A percentile compares a stretch with the other conserved stretches of the same genome.
phyloP scores from a whole-genome alignment of 345 rosid species.

The Eucalyptus victrix region DNA sequence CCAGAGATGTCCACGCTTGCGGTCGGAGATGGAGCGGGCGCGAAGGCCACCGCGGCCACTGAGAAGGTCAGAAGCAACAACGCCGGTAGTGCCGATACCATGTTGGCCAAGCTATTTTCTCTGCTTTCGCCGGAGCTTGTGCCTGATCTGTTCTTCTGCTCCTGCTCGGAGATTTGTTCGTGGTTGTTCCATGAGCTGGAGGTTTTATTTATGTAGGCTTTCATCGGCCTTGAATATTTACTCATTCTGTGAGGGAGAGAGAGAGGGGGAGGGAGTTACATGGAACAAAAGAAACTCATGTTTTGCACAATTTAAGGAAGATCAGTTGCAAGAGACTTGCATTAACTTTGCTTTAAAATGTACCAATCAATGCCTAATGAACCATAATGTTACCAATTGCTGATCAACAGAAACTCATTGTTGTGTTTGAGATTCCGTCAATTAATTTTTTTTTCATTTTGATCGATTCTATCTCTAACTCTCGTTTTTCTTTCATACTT shows the following conservation, averaged over 20 bases:
- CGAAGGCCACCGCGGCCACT: not conserved
- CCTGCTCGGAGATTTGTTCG: not conserved
- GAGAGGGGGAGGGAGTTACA: not conserved
- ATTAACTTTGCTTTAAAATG: not conserved
- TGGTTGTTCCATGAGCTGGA: not conserved
- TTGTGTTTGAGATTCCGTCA: not conserved
- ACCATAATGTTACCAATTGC: not conserved
- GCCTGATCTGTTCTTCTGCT: not conserved
- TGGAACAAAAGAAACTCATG: not conserved
- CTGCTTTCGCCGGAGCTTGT: not conserved
- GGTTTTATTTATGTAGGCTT: not conserved
- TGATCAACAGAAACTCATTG: not conserved
- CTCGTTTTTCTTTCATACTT: not conserved
- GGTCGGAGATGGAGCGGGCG: not conserved
- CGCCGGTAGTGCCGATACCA: not conserved
- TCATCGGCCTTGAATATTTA: not conserved
- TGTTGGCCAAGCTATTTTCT: not conserved
- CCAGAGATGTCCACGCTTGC: not conserved
- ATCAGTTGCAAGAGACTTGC: not conserved
- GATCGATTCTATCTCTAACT: fast-evolving
- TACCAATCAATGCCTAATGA: not conserved
- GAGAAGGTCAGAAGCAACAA: not conserved
- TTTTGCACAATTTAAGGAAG: not conserved
- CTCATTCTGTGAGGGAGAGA: not conserved
- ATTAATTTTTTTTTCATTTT: not conserved